Evolutionary conservation across 495 filamentous ascomycete genomes (phyloP).

Genomic region (Neurospora tetraspora): DNA sequence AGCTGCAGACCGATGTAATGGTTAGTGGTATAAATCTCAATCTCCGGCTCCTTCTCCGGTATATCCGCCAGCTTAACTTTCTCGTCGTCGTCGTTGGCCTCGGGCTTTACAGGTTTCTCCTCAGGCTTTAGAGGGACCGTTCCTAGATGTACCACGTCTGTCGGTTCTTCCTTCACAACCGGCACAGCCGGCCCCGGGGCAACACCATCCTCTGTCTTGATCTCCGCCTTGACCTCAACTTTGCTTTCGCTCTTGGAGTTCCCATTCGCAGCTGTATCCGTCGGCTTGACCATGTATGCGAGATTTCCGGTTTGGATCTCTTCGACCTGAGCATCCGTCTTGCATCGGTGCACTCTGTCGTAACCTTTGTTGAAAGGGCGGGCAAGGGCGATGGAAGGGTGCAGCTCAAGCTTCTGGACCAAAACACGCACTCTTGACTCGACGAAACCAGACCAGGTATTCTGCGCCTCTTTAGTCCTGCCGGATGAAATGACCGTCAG

Average conservation of each 20-base stretch:
- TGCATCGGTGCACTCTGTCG: slow-evolving; percentile 65
- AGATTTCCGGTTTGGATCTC: slow-evolving; percentile 63
- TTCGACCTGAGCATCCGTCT: slow-evolving; percentile 58
- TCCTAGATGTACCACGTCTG: background rate
- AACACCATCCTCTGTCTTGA: slow-evolving; percentile 10
- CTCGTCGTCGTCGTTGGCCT: slow-evolving; percentile 3
- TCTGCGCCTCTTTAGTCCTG: slow-evolving; percentile 72
- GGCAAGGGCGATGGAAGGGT: slow-evolving; percentile 65
- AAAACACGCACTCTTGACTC: slow-evolving; percentile 86
- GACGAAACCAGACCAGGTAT: slow-evolving; percentile 81
- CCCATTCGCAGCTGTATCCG: slow-evolving; percentile 20
- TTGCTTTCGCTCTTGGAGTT: slow-evolving; percentile 46
- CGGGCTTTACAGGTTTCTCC: slow-evolving; percentile 5
- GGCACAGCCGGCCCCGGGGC: background rate
- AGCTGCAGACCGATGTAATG: slow-evolving; percentile 27
- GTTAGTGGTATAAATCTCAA: slow-evolving; percentile 22
- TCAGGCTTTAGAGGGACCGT: slow-evolving; percentile 2
- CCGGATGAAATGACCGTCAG: slow-evolving; percentile 80
- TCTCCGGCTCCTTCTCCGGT: slow-evolving; percentile 12
- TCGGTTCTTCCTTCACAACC: slow-evolving; percentile 11
- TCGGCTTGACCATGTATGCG: slow-evolving; percentile 51
- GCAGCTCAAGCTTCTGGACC: slow-evolving; percentile 67
- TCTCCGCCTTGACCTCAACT: slow-evolving; percentile 41
- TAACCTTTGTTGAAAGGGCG: slow-evolving; percentile 92
- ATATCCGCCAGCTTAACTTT: slow-evolving; percentile 15